phyloP scores from a whole-genome alignment of 2,329 filamentous ascomycete species.

The Botrytis tulipae region DNA sequence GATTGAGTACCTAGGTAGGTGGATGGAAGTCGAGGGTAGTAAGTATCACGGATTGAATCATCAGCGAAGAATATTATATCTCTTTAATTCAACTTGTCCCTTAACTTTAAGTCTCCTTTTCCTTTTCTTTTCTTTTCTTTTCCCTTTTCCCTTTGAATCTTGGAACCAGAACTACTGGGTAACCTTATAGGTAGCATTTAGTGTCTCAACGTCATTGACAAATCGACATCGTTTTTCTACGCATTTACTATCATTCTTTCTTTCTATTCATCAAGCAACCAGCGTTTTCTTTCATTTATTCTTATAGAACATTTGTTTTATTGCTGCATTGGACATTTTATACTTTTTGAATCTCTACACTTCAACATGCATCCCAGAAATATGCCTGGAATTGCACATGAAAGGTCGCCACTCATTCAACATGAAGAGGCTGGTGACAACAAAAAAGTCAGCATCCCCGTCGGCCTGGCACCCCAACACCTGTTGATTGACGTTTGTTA shows the following conservation, averaged over 20 bases:
- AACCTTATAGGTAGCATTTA: background rate
- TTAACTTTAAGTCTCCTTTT: background rate
- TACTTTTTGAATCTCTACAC: background rate
- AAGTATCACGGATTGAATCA: background rate
- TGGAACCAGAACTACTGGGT: background rate
- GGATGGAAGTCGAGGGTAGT: background rate
- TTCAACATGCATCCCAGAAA: background rate
- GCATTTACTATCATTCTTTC: background rate
- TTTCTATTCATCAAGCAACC: background rate
- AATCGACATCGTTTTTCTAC: background rate
- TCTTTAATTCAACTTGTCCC: too few species aligned
- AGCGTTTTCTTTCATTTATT: background rate
- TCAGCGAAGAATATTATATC: too few species aligned
- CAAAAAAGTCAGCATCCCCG: background rate
- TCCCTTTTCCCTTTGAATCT: background rate
- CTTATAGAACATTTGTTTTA: background rate
- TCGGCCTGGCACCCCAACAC: background rate
- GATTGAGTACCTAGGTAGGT: background rate
- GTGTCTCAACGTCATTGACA: constrained; percentile 1
- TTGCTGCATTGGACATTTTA: background rate
- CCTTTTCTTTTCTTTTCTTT: too few species aligned
- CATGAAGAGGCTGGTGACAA: constrained; percentile 20
- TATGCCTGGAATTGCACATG: constrained; percentile 9
- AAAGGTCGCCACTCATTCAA: constrained; percentile 27
- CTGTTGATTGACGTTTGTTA: background rate